These are phyloP conservation scores for Lycium barbarum DNA, from an alignment of 257 asterid species.

Conservation along the genomic window DNA sequence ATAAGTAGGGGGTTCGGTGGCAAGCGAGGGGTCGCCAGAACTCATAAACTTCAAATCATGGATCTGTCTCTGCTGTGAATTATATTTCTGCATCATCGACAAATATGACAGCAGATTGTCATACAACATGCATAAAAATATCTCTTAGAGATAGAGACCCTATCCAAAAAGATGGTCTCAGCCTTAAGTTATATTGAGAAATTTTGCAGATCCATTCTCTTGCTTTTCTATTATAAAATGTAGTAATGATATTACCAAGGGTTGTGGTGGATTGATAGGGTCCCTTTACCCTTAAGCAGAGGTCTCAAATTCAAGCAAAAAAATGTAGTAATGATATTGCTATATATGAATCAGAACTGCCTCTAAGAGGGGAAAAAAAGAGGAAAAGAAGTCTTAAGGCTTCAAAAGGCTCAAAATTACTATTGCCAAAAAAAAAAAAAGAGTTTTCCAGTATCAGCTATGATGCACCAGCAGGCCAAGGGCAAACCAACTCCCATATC, in stretches of 20 bases:
- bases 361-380: neutral
- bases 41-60: neutral
- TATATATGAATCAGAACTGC: neutral
- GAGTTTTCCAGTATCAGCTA: neutral
- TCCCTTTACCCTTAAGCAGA: neutral
- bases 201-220: neutral
- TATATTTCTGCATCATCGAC: neutral
- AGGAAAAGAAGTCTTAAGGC: neutral
- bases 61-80: neutral
- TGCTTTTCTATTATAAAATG: slow-evolving; percentile 3
- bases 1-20: too few species aligned
- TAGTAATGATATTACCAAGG: neutral
- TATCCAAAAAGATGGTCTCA: neutral
- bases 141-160: too few species aligned
- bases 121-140: too few species aligned
- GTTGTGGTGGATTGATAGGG: neutral
- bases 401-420: neutral
- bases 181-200: neutral
- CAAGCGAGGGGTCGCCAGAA: neutral
- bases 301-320: neutral
- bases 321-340: neutral
- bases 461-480: slow-evolving; percentile 33
- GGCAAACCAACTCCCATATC: slow-evolving; percentile 78
- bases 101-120: neutral
- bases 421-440: too few species aligned